phyloP scores from a whole-genome alignment of 2,329 filamentous ascomycete genomes.

The Diplodia corticola region DNA sequence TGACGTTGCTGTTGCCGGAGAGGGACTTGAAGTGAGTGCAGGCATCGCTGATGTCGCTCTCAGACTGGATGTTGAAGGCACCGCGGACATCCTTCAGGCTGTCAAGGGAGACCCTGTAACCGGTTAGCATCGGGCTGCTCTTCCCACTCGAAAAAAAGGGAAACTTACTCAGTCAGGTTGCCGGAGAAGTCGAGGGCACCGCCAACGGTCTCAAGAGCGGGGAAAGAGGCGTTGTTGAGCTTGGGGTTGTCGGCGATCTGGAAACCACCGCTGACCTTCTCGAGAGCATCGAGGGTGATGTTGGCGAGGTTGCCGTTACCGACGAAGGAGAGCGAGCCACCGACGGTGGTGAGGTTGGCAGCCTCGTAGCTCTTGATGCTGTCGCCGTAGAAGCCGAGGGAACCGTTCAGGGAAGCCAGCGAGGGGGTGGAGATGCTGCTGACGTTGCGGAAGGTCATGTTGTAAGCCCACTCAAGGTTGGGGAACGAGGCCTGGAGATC shows the following conservation, averaged over 20 bases:
- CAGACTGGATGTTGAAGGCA: constrained; percentile 54
- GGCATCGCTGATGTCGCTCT: constrained; percentile 41
- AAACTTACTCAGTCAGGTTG: constrained; percentile 75
- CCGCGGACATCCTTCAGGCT: constrained; percentile 48
- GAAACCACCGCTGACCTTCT: constrained; percentile 73
- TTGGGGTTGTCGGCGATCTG: constrained; percentile 88
- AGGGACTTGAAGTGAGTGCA: constrained; percentile 47
- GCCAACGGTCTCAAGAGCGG: constrained; percentile 64
- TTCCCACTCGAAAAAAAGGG: neutral
- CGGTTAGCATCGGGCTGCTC: constrained; percentile 34
- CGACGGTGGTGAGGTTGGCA: constrained; percentile 70
- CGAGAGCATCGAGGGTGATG: constrained; percentile 71
- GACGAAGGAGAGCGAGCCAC: constrained; percentile 58
- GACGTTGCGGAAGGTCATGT: constrained; percentile 81
- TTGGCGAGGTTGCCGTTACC: constrained; percentile 64
- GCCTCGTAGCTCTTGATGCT: constrained; percentile 62
- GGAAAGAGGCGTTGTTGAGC: constrained; percentile 69
- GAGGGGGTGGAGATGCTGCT: constrained; percentile 72
- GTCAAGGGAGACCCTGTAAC: constrained; percentile 67
- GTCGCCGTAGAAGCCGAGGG: constrained; percentile 83
- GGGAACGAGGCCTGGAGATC: constrained; percentile 72
- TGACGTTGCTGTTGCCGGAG: constrained; percentile 40
- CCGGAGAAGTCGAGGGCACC: constrained; percentile 86
- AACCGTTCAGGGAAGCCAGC: constrained; percentile 71
- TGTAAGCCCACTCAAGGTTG: constrained; percentile 74